Evolutionary conservation across 352 stramenopile species (phyloP), one percentile per base, ranked within the genome.

Genomic region (Globisporangium lucens): DNA sequence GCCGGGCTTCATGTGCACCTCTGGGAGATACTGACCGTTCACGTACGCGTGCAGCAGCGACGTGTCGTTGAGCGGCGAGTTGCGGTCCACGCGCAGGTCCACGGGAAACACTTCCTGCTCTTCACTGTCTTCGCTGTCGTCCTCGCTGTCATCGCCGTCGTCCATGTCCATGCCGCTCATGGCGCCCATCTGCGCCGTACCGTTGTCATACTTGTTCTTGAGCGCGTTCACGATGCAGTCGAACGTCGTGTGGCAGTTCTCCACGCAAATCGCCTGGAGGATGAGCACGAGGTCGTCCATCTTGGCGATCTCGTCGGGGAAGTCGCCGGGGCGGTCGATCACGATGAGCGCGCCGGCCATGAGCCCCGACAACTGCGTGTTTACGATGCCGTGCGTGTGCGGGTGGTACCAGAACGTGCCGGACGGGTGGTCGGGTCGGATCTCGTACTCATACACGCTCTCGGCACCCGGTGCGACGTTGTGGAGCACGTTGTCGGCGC

Each of bases 391-490:
- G 59, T 91, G 82, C 38, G 76, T 70, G 69, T 94, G 85, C 17
- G 85, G 82, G 62, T 94, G 85, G 64, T 94, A 94, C 85, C 85
- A 94, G 63, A 91, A 94, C 56, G 85, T 91, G 13, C 85, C 85
- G 8, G 80, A 62, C 12, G 85, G 83, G 66, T 94, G 85, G 63
- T 94, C 80, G 0, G 69, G 53, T 0, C 82, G 80, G 61, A 94
- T 87, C n/a, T 81, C 69, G 68, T 90, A 94, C 46, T 78, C 75
- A 70, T 92, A 94, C 63, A 63, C 58, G 20, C 78, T 76, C 51
- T 82, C 74, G 13, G 61, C 73, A 53, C 79, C 74, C 0, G 86
- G 79, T 27, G 65, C 53, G 33, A 92, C 82, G 70, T 74, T 84
- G 38, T 71, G 75, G 57, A 90, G 72, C 27, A 92, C 79, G 62